Base-by-base conservation (phyloP, 2,329 filamentous ascomycete genomes). In the Penicillium palitans region DNA sequence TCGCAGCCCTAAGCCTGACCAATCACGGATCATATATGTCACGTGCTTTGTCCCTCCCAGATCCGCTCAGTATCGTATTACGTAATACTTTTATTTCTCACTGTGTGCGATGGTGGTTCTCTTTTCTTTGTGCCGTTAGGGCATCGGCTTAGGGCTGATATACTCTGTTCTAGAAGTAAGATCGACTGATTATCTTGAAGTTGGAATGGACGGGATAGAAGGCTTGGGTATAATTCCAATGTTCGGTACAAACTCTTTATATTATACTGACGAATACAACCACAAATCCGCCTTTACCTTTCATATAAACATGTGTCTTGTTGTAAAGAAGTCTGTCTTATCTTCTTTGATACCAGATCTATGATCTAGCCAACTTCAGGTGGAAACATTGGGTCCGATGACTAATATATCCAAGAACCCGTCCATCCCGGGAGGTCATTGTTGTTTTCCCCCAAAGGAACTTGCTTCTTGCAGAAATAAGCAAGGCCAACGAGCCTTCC, bases 1-100 rank as follows among this genome's bases (percentile, higher is more conserved):
- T 68, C 69, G 55, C 68, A 76, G 70, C 75, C 75, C 75, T 77
- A 77, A 76, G 61, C 58, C 31, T 46, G 57, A 37, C 70, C 70
- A 74, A 72, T 68, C 40, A 58, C 1, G 17, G 2, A 6, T 1
- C 10, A 24, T 2, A 0, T 0, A 6, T 0, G 7, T 53, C 44
- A 61, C 42, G 47, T 56, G 44, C 0, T 5, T 2, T 29, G 5
- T 17, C n/a, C 10, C 17, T 17, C 10, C 5, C 17, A 12, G n/a
- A 21, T 40, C 52, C 57, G 21, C 47, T 41, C 39, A 2, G 9
- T 19, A 31, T n/a, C 4, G 29, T 41, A 41, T 56, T 56, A 56
- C 29, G 15, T 56, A 56, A 56, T 56, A 44, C 4, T 56, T 51
- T 29, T 37, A 44, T 37, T 42, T 56, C 21, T 21, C 29, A 44